Conservation (phyloP, 2,329 filamentous ascomycete genomes). For the Dothistroma septosporum region DNA sequence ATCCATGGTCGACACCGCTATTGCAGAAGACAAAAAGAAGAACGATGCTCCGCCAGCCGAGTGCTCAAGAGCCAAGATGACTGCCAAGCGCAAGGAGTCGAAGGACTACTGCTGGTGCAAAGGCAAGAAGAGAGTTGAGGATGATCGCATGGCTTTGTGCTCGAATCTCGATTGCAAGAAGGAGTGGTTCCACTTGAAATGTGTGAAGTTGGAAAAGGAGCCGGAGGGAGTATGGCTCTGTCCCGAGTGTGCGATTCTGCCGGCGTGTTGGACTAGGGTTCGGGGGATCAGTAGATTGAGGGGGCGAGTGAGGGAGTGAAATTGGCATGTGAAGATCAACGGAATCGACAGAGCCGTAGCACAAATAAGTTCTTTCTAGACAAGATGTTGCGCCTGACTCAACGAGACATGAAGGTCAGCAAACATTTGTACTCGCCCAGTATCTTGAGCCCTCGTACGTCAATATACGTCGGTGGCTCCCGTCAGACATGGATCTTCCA, state of each 20-base stretch:
- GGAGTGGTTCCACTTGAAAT: background rate
- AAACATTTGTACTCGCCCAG: too few relatives aligned
- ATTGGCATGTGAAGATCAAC: background rate
- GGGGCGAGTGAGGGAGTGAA: background rate
- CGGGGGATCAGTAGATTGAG: background rate
- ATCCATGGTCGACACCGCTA: background rate
- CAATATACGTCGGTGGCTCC: too few relatives aligned
- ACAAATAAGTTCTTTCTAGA: too few relatives aligned
- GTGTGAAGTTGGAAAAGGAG: background rate
- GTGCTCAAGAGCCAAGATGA: background rate
- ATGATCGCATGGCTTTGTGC: background rate
- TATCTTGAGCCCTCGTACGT: too few relatives aligned
- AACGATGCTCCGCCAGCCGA: background rate
- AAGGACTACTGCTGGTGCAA: background rate
- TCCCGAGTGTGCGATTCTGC: background rate
- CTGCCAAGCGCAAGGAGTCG: background rate
- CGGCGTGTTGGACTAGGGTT: background rate
- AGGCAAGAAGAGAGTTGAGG: background rate
- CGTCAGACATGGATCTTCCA: too few relatives aligned
- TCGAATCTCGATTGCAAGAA: background rate
- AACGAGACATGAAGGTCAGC: too few relatives aligned
- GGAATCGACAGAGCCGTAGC: background rate
- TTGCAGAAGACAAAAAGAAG: background rate
- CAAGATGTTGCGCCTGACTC: too few relatives aligned
- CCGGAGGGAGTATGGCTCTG: background rate